Conservation (phyloP, 768 basidiomycete genomes). For the Leucosporidium creatinivorum region DNA sequence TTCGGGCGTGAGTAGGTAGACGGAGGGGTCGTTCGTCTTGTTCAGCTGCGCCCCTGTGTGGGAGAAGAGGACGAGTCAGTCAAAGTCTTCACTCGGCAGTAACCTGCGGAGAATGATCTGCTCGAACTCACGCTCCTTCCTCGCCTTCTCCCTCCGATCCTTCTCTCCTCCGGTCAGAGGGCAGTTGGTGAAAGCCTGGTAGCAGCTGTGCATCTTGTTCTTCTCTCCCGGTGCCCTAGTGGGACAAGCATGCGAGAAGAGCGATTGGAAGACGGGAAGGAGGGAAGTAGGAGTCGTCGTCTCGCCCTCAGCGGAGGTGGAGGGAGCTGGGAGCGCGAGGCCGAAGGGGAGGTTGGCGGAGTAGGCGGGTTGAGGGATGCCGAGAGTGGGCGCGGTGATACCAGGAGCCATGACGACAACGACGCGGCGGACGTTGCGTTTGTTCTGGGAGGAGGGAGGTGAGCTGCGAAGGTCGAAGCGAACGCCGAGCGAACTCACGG, state of each 20-base stretch:
- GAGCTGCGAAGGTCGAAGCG: background rate
- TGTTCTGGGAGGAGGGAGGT: conserved; percentile 52
- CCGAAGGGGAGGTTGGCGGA: conserved; percentile 52
- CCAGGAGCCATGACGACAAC: conserved; percentile 81
- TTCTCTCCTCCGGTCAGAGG: conserved; percentile 76
- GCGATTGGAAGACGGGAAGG: conserved; percentile 58
- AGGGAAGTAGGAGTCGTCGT: conserved; percentile 8
- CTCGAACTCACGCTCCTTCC: conserved; percentile 43
- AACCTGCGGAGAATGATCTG: conserved; percentile 32
- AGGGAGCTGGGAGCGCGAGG: conserved; percentile 44
- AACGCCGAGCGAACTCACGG: conserved; percentile 49
- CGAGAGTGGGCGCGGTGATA: conserved; percentile 59
- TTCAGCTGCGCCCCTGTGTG: conserved; percentile 44
- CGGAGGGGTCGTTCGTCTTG: conserved; percentile 50
- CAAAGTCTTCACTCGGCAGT: background rate
- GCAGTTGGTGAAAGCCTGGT: conserved; percentile 71
- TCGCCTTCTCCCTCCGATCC: conserved; percentile 51
- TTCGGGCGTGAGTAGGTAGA: conserved; percentile 66
- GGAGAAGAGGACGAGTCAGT: conserved; percentile 7
- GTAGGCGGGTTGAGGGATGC: conserved; percentile 57
- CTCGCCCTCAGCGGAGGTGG: conserved; percentile 38
- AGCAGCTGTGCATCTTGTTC: conserved; percentile 73
- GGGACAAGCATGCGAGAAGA: conserved; percentile 87
- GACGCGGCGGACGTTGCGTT: conserved; percentile 64
- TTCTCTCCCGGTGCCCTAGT: conserved; percentile 86